phyloP scores from a whole-genome alignment of 192 early-diverging fungal species.

The Coemansia sp. region DNA sequence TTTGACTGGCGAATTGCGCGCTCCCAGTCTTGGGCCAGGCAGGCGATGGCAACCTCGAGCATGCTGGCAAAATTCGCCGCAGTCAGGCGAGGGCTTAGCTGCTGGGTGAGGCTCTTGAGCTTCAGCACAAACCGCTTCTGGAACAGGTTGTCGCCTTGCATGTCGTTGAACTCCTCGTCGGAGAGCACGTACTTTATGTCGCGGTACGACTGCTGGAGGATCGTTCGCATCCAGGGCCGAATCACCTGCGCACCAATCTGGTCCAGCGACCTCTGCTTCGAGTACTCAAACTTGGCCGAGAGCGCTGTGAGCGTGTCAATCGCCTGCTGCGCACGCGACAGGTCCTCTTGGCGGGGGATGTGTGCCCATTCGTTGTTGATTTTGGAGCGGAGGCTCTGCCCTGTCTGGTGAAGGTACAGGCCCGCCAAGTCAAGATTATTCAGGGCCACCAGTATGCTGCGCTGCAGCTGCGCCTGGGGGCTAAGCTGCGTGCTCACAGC shows the following conservation, averaged over 20 bases:
- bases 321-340: conserved; percentile 4
- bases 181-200: conserved; percentile 86
- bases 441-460: conserved; percentile 54
- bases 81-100: conserved; percentile 53
- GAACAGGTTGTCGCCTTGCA: conserved; percentile 74
- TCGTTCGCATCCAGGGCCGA: conserved; percentile 69
- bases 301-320: conserved; percentile 33
- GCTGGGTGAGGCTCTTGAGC: conserved; percentile 49
- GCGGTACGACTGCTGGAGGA: conserved; percentile 74
- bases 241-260: conserved; percentile 74
- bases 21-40: conserved; percentile 78
- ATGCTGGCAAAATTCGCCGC: conserved; percentile 63
- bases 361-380: conserved; percentile 49
- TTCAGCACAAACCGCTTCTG: conserved; percentile 73
- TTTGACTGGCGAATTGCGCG: conserved; percentile 74
- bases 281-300: conserved; percentile 36
- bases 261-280: conserved; percentile 62
- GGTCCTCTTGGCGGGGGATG: conserved; percentile 1
- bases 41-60: conserved; percentile 62
- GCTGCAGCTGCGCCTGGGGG: conserved; percentile 17
- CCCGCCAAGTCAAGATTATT: conserved; percentile 87
- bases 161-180: conserved; percentile 87
- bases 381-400: conserved; percentile 57
- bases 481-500: not conserved
- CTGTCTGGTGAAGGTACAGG: conserved; percentile 72